Base-by-base conservation (phyloP, 768 basidiomycete genomes). In the Kwoniella botswanensis region DNA sequence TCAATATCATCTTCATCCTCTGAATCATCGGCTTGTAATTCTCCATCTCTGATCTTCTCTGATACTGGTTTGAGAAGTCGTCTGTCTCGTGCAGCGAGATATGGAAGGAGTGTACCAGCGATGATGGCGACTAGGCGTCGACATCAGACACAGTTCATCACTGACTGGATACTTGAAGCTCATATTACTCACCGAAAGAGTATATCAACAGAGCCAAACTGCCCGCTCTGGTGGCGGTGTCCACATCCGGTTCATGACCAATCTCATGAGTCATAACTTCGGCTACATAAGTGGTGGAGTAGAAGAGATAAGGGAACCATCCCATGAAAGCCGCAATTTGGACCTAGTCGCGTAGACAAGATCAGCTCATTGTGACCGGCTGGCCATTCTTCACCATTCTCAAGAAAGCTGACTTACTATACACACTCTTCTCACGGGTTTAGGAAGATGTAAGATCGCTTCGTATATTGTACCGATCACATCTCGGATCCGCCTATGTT, bases 271-370 rank as follows among this genome's bases (percentile, higher is more conserved):
- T 93, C 93, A 98, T 94, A 21, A 97, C 86, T 84, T 97, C 94
- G 4, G 93, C 93, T 65, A 98, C 88, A 80, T 95, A 98, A 1
- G 94, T 95, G 10, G 95, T 98, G 17, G 92, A 93, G 68, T 83
- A 81, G 84, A 98, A 97, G 52, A 97, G 86, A 86, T 94, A 98
- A 1, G 95, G 95, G 79, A 98, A 98, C 93, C 95, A 98, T 74
- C 93, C 94, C 93, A 96, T 96, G 82, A 96, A 98, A 2, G 95
- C 94, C 80, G 93, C 95, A 18, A 98, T 84, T 79, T 98, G 95
- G 3, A 97, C 94, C 78, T 91, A 90, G 17, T 13, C 24, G 18
- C 10, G 12, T 18, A 4, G 13, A 18, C 7, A 41, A 22, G 60
- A 65, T 63, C 11, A 21, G 54, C 65, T 21, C 21, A 17, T 55